Evolutionary conservation across 371 early-diverging fungal genomes (phyloP), one percentile per base, ranked within the genome.

Genomic region (Mortierella sp.): DNA sequence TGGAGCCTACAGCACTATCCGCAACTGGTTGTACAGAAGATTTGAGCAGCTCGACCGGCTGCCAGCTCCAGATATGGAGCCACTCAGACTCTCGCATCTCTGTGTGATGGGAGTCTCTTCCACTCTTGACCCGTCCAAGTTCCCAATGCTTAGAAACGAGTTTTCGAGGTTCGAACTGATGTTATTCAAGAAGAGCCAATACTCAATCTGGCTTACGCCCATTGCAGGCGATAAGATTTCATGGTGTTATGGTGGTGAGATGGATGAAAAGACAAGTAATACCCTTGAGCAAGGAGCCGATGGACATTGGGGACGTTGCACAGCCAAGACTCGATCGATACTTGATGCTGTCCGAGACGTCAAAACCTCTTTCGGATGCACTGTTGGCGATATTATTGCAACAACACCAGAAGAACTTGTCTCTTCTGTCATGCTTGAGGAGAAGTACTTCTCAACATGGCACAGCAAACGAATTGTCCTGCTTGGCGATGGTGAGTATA

Each of bases 361-460:
- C 11, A 60, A 67, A 1, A 75, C 76, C 1, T 37, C 21, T 4
- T 75, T 63, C 30, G 76, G 76, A 26, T 53, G 62, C 28, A 70
- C 62, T 0, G 67, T 75, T 1, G 71, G 71, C 6, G 71, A 70
- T 16, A 70, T 75, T 30, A 52, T 75, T 26, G 62, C 52, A 0
- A 62, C 76, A 0, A 75, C 76, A 7, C 71, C 70, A 19, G 63
- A 62, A 53, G 71, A 70, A 1, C 51, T 53, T 19, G 48, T 75
- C n/a, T 75, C 76, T 1, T 70, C 76, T 14, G 71, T 75, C 6
- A 16, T 67, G 12, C 60, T 75, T 0, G 76, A 75, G 43, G 71
- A 75, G 11, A 70, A 70, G 63, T 62, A 55, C 44, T 75, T 75
- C 48, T 53, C 70, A 57, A 70, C 71, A 2, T 75, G 76, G 76